These are phyloP conservation scores for Penicillium brevicompactum DNA, from an alignment of 2,329 filamentous ascomycete species.

Conservation along the genomic window DNA sequence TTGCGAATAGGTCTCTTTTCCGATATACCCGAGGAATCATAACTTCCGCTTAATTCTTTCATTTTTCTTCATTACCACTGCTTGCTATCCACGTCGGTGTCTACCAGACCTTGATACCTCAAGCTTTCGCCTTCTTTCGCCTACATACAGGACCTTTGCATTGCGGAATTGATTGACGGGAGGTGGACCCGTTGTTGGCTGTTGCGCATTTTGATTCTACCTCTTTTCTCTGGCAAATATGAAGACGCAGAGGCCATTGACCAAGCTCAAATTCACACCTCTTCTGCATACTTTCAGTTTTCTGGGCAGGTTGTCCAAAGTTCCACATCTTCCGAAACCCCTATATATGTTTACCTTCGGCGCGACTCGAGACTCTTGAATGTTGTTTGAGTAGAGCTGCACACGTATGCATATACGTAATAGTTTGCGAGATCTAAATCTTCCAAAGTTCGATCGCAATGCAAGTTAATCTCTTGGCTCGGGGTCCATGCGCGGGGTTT, in stretches of 20 bases:
- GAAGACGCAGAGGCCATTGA: conserved; percentile 17
- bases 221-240: conserved; percentile 23
- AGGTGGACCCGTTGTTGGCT: conserved; percentile 19
- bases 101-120: conserved; percentile 18
- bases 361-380: neutral
- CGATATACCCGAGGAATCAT: conserved; percentile 64
- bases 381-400: neutral
- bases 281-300: neutral
- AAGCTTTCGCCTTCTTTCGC: conserved; percentile 16
- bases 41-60: conserved; percentile 18
- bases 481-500: conserved; percentile 15
- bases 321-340: conserved; percentile 16
- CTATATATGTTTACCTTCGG: conserved; percentile 16
- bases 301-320: conserved; percentile 20
- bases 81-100: conserved; percentile 24
- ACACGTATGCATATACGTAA: neutral
- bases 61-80: conserved; percentile 13
- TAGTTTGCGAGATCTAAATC: neutral
- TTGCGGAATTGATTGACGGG: conserved; percentile 23
- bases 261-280: conserved; percentile 1
- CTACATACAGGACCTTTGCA: conserved; percentile 22
- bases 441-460: neutral
- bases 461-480: conserved; percentile 23
- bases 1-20: conserved; percentile 77
- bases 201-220: conserved; percentile 12